Evolutionary conservation across 768 basidiomycete genomes (phyloP), one percentile per base, ranked within the genome.

Genomic region (Mycena epipterygia): DNA sequence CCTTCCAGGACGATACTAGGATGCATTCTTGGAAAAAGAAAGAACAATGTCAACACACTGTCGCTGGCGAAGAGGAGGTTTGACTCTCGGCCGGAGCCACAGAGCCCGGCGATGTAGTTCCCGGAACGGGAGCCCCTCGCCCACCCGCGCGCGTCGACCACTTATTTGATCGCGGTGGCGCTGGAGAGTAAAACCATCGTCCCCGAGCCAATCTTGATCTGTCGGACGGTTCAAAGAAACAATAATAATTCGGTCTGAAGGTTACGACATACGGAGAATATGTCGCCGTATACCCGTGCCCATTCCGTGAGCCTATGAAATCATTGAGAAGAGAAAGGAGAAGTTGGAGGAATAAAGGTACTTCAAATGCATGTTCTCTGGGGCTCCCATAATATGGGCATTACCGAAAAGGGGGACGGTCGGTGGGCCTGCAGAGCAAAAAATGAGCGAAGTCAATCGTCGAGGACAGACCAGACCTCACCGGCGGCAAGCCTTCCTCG

Each of bases 151-250:
- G 49, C 51, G 35, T 61, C 60, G 33, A 61, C 60, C 1, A 61
- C 48, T 21, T 61, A 4, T 33, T 61, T 61, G 48, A 61, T 61
- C 16, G 60, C 60, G n/a, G 60, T 21, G 16, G 60, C n/a, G 23
- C 60, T 61, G 1, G 60, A 61, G 30, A 61, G 60, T 23, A 61
- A 46, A 12, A 61, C 21, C 60, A 49, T 61, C 30, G 60, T 61
- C 16, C 32, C 23, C 5, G 46, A 35, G 16, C 32, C 33, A 16
- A 61, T 29, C 46, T 61, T 49, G 11, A 61, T 32, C 60, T 61
- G 58, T 48, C n/a, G n/a, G 25, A 23, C 4, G 7, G 46, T 48
- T 9, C 12, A 23, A 6, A 23, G 23, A 35, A 21, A 55, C 6
- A 23, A 21, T 9, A 32, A 14, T 19, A 21, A 44, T 4, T n/a